A percentile compares a stretch with the other conserved stretches of the same genome.
phyloP scores from a whole-genome alignment of 352 stramenopile genomes.

The Synura sp. region DNA sequence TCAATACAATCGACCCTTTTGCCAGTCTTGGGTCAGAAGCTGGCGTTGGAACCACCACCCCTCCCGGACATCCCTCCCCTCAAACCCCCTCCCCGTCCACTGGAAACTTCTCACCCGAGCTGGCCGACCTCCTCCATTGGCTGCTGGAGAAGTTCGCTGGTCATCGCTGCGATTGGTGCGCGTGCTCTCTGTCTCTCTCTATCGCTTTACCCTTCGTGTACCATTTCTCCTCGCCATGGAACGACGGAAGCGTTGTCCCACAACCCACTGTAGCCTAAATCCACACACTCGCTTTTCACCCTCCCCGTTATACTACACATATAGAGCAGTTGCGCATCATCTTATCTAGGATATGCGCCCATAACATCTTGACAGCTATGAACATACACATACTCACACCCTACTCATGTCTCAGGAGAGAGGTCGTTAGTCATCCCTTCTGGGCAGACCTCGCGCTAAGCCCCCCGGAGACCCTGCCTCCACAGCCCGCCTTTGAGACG shows the following conservation, averaged over 20 bases:
- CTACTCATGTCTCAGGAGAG: too few species aligned
- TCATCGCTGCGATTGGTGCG: conserved; percentile 45
- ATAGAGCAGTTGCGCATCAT: too few species aligned
- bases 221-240: too few species aligned
- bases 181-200: too few species aligned
- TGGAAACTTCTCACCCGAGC: conserved; percentile 43
- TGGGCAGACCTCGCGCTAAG: conserved; percentile 43
- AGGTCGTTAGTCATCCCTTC: conserved; percentile 46
- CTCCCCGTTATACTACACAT: too few species aligned
- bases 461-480: conserved; percentile 43
- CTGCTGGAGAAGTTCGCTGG: conserved; percentile 46
- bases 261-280: too few species aligned
- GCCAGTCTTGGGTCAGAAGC: not conserved
- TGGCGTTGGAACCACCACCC: not conserved
- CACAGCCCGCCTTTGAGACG: conserved; percentile 46
- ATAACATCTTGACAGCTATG: too few species aligned
- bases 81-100: conserved; percentile 14
- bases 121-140: conserved; percentile 43
- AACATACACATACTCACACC: too few species aligned
- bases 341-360: too few species aligned
- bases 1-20: not conserved
- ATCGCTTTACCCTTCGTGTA: too few species aligned
- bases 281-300: too few species aligned
- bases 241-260: too few species aligned
- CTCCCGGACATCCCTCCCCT: conserved; percentile 18